Conservation (phyloP, 352 stramenopile genomes). For the Thraustochytrium sp. region DNA sequence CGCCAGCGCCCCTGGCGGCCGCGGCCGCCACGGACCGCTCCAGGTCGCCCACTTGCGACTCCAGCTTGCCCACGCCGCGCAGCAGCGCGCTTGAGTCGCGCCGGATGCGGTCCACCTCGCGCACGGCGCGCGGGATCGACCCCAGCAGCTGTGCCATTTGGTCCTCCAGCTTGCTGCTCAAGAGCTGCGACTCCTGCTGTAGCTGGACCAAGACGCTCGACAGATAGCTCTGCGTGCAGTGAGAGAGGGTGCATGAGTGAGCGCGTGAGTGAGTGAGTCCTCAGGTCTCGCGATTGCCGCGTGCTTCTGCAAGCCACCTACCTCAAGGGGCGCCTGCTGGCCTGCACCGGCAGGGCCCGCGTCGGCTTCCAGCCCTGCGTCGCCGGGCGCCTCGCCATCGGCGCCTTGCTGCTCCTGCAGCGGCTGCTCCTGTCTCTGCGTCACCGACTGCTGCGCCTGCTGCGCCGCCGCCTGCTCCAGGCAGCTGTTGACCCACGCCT, state of each 20-base stretch:
- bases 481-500: constrained; percentile 8
- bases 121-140: background rate
- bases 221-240: background rate
- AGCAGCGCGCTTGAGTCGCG: constrained; percentile 23
- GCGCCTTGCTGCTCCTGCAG: too few species aligned
- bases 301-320: background rate
- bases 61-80: background rate
- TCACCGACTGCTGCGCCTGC: background rate
- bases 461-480: background rate
- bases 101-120: constrained; percentile 24
- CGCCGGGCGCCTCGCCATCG: background rate
- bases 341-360: background rate
- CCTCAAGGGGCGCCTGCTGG: background rate
- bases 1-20: background rate
- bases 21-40: background rate
- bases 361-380: background rate
- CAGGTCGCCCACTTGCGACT: background rate
- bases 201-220: background rate
- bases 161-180: constrained; percentile 15
- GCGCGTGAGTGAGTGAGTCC: background rate
- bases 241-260: background rate
- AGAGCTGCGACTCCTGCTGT: constrained; percentile 21
- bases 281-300: background rate
- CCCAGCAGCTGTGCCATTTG: constrained; percentile 1
- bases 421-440: background rate